These are phyloP conservation scores for Trametes polyzona DNA, from an alignment of 1,284 basidiomycete species.

Conservation along the genomic window DNA sequence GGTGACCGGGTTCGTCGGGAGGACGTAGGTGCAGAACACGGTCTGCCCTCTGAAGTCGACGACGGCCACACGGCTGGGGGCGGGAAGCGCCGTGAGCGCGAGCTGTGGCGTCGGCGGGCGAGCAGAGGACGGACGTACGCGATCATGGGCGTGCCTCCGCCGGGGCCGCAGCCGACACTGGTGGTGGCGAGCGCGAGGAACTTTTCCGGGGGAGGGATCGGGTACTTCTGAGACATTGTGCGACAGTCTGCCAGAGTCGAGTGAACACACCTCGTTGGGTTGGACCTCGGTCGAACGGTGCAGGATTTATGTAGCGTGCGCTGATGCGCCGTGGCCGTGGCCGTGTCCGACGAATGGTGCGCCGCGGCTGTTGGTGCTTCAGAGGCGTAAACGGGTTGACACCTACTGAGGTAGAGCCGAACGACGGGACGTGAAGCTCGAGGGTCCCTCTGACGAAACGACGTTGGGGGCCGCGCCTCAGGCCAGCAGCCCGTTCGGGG, in stretches of 20 bases:
- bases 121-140: conserved; percentile 52
- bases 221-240: conserved; percentile 35
- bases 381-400: conserved; percentile 15
- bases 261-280: conserved; percentile 10
- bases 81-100: conserved; percentile 21
- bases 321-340: background rate
- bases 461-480: background rate
- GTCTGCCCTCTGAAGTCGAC: conserved; percentile 64
- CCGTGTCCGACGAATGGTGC: background rate
- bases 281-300: background rate
- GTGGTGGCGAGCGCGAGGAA: conserved; percentile 60
- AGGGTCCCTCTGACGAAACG: background rate
- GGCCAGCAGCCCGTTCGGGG: background rate
- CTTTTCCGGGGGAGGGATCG: conserved; percentile 46
- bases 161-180: conserved; percentile 75
- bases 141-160: conserved; percentile 76
- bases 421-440: conserved; percentile 8
- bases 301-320: conserved; percentile 15
- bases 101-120: conserved; percentile 11
- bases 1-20: conserved; percentile 69
- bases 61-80: conserved; percentile 59
- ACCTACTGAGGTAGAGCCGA: conserved; percentile 15
- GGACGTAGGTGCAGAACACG: conserved; percentile 65
- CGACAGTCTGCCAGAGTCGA: background rate
- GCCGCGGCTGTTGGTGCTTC: background rate